phyloP scores from a whole-genome alignment of 2,329 filamentous ascomycete genomes.

The Knufia petricola region DNA sequence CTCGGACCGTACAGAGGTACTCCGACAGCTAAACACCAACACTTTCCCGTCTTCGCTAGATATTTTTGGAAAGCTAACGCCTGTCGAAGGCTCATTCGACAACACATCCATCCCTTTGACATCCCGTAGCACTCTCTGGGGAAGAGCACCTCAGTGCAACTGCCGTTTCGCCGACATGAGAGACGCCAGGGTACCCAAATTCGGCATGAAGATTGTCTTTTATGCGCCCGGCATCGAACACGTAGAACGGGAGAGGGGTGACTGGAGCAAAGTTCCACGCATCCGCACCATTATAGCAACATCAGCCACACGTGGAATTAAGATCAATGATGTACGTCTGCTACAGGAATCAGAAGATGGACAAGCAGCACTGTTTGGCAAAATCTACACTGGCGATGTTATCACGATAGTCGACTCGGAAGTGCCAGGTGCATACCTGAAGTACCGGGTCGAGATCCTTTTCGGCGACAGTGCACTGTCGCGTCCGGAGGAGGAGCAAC shows the following conservation, averaged over 20 bases:
- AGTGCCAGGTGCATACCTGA: slow-evolving; percentile 30
- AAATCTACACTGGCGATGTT: slow-evolving; percentile 65
- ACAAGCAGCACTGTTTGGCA: slow-evolving; percentile 49
- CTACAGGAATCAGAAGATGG: slow-evolving; percentile 45
- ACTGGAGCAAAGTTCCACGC: slow-evolving; percentile 45
- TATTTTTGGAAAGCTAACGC: slow-evolving; percentile 56
- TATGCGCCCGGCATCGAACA: slow-evolving; percentile 61
- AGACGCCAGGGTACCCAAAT: slow-evolving; percentile 69
- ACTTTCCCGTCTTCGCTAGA: slow-evolving; percentile 29
- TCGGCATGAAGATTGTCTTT: slow-evolving; percentile 67
- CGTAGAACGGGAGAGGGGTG: slow-evolving; percentile 45
- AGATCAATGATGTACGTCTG: slow-evolving; percentile 63
- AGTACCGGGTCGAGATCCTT: slow-evolving; percentile 38
- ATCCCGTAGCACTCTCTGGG: slow-evolving; percentile 64
- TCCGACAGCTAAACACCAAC: slow-evolving; percentile 6
- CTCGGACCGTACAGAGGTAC: neutral
- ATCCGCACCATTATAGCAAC: slow-evolving; percentile 67
- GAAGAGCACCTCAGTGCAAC: slow-evolving; percentile 60
- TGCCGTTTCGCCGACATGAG: slow-evolving; percentile 51
- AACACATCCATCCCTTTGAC: slow-evolving; percentile 57
- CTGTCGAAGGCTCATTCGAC: slow-evolving; percentile 56
- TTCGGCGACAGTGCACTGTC: slow-evolving; percentile 35
- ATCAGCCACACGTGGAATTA: slow-evolving; percentile 65
- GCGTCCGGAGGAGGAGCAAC: slow-evolving; percentile 34
- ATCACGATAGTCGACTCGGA: slow-evolving; percentile 50